A percentile compares a stretch with the other conserved stretches of the same genome.
These are phyloP conservation scores for Harringtonia lauricola DNA, from an alignment of 2,329 filamentous ascomycete genomes.

Conservation along the genomic window DNA sequence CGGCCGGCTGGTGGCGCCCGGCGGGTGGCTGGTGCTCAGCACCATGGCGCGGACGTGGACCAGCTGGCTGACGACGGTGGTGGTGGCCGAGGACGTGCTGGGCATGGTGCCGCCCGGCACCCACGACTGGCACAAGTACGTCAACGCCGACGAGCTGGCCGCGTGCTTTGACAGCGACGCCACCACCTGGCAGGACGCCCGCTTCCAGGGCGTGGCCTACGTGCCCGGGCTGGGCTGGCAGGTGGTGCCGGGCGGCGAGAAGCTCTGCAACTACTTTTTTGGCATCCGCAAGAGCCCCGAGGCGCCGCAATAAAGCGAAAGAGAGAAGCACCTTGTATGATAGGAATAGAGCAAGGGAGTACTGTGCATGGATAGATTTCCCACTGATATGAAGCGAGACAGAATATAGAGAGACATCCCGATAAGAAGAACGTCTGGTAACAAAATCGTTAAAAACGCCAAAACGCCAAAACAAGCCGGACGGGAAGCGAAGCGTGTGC, in stretches of 20 bases:
- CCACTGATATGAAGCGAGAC: no score
- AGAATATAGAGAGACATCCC: no score
- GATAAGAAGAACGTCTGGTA: no score
- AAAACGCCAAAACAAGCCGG: no score
- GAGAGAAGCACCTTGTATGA: neutral
- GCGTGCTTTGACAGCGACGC: slow-evolving; percentile 36
- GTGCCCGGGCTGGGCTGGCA: slow-evolving; percentile 86
- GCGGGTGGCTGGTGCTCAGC: slow-evolving; percentile 85
- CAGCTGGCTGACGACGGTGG: slow-evolving; percentile 85
- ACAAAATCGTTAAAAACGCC: no score
- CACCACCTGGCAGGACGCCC: slow-evolving; percentile 42
- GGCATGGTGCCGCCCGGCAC: slow-evolving; percentile 85
- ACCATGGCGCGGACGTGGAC: slow-evolving; percentile 86
- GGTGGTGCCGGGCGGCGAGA: slow-evolving; percentile 69
- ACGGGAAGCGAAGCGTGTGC: no score
- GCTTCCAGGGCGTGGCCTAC: slow-evolving; percentile 75
- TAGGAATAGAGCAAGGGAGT: no score
- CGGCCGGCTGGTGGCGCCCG: slow-evolving; percentile 68
- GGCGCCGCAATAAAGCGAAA: neutral
- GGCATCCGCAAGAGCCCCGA: slow-evolving; percentile 46
- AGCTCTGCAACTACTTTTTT: slow-evolving; percentile 93
- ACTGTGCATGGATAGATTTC: no score
- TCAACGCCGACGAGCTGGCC: slow-evolving; percentile 72
- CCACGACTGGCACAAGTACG: slow-evolving; percentile 94
- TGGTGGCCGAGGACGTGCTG: slow-evolving; percentile 80